Base-by-base conservation (phyloP, 1,139 yeast species). In the Yamadazyma sp. region DNA sequence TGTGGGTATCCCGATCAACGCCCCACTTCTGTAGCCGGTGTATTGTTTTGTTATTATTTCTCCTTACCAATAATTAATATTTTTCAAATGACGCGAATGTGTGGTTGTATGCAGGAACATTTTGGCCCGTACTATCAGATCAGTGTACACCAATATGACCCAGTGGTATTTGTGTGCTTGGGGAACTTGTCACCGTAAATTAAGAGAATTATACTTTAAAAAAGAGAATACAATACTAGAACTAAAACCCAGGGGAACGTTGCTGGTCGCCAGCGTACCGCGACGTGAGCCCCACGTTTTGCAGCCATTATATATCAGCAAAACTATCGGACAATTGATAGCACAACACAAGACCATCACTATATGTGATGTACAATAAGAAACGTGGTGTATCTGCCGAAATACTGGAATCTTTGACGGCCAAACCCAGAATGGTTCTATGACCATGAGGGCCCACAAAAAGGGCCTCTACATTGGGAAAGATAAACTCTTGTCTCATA, bases 401-500 rank as follows among this genome's bases (percentile, higher is more conserved):
- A 2, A 26, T 52, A 6, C 44, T 41, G 22, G 54, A 42, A 34
- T 64, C 45, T 27, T 68, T 46, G 0, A 57, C 49, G 3, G 61
- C 48, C 20, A 68, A 32, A 0, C 73, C 73, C 22, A 57, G 52
- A 4, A 68, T 63, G 1, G 70, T 60, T 31, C 70, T 46, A 36
- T 52, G 56, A 0, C 67, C 68, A 33, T 55, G 50, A 29, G 50
- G 45, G 3, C 65, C 62, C 24, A 57, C 38, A 0, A 60, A 58
- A 25, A 65, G 42, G 8, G 54, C 52, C 8, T 52, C 38, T 8
- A 66, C 66, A 48, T 73, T 67, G 5, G 81, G 79, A 36, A 81
- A 69, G 1, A 76, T 53, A 45, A 67, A 72, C 50, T 83, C 90
- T 47, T 80, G 86, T 31, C 89, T 60, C 70, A 82, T 64, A 2